Evolutionary conservation across 306 rosid genomes (phyloP).

Genomic region (Vigna trinervia): DNA sequence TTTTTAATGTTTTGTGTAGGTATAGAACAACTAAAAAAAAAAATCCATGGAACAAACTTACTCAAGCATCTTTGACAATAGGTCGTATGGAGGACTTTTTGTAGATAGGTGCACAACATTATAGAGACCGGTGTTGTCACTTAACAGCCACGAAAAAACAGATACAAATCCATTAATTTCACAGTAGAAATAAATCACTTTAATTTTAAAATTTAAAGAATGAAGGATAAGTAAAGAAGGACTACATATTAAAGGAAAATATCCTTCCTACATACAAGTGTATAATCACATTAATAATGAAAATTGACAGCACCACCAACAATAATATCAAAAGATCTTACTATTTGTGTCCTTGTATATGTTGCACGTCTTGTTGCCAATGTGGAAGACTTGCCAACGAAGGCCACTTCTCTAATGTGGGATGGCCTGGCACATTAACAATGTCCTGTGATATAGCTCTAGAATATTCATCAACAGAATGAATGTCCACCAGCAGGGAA

Average conservation of each 20-base stretch:
- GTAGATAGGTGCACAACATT: slow-evolving; percentile 66
- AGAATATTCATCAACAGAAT: slow-evolving; percentile 37
- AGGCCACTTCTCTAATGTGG: slow-evolving; percentile 89
- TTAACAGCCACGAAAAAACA: slow-evolving; percentile 40
- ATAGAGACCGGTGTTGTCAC: slow-evolving; percentile 71
- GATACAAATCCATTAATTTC: slow-evolving; percentile 9
- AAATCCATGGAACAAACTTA: slow-evolving; percentile 54
- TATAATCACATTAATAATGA: slow-evolving; percentile 14
- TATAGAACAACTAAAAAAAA: not conserved
- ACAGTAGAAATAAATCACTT: not conserved
- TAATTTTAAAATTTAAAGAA: slow-evolving; percentile 1
- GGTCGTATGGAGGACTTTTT: slow-evolving; percentile 79
- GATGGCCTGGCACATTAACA: slow-evolving; percentile 71
- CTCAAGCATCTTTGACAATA: slow-evolving; percentile 90
- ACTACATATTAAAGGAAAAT: not conserved
- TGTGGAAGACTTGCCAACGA: slow-evolving; percentile 78
- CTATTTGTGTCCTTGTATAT: slow-evolving; percentile 85
- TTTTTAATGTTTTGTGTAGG: not conserved
- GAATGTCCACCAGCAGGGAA: slow-evolving; percentile 33
- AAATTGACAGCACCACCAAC: slow-evolving; percentile 7
- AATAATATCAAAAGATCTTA: slow-evolving; percentile 46
- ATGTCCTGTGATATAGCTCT: slow-evolving; percentile 41
- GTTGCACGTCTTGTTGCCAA: slow-evolving; percentile 77
- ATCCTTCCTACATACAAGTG: not conserved
- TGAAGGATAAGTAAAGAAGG: not conserved